Conservation (phyloP, 2,329 filamentous ascomycete genomes). For the Colletotrichum sp. region DNA sequence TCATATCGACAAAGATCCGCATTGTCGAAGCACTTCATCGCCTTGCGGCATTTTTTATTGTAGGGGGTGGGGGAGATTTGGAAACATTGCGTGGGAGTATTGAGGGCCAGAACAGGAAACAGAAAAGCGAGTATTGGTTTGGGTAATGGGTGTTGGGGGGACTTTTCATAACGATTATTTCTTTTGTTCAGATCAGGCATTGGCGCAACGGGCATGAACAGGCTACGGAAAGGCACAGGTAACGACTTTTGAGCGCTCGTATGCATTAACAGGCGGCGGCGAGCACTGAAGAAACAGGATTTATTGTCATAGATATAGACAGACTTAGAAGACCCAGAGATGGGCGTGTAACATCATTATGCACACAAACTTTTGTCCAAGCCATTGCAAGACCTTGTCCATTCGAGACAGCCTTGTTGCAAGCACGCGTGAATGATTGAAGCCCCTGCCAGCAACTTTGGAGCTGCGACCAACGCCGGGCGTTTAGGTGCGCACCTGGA, state of each 20-base stretch:
- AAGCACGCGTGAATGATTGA: not conserved
- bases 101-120: not conserved
- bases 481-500: not conserved
- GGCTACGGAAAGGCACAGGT: not conserved
- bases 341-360: not conserved
- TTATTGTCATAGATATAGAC: not conserved
- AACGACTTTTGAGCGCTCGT: not conserved
- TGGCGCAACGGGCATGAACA: not conserved
- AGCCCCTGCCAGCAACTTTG: not conserved
- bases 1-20: not conserved
- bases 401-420: fast-evolving
- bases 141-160: not conserved
- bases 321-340: not conserved
- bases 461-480: no score
- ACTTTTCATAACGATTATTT: not conserved
- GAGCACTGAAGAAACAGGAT: not conserved
- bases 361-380: not conserved
- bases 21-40: not conserved
- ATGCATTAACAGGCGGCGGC: not conserved
- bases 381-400: not conserved
- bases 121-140: not conserved
- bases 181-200: not conserved
- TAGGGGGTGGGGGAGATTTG: fast-evolving
- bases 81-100: not conserved
- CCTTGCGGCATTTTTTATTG: not conserved